Evolutionary conservation across 257 asterid species (phyloP).

Genomic region (Craterostigma plantagineum): DNA sequence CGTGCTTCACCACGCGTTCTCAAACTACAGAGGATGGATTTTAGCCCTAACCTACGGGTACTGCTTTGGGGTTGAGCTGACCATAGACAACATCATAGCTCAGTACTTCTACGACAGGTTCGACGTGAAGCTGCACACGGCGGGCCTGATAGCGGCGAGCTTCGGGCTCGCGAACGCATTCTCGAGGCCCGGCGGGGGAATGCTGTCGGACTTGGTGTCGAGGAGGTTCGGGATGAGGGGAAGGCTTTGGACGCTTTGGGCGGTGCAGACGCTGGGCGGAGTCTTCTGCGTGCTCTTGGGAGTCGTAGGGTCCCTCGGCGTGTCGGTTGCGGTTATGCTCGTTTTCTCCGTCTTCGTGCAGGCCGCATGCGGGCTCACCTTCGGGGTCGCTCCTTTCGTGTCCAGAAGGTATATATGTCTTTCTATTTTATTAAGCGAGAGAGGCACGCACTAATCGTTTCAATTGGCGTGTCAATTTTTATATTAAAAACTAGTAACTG

Average conservation of each 20-base stretch:
- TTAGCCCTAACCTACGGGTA: slow-evolving; percentile 37
- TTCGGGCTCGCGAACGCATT: slow-evolving; percentile 42
- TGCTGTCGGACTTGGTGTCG: slow-evolving; percentile 26
- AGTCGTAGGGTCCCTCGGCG: slow-evolving; percentile 20
- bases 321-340: slow-evolving; percentile 23
- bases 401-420: slow-evolving; percentile 17
- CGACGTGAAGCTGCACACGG: slow-evolving; percentile 31
- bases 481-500: too few species aligned
- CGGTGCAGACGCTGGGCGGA: slow-evolving; percentile 39
- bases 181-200: slow-evolving; percentile 40
- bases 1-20: slow-evolving; percentile 29
- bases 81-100: slow-evolving; percentile 38
- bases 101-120: slow-evolving; percentile 51
- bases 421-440: not conserved
- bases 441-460: too few species aligned
- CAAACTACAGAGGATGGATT: slow-evolving; percentile 47
- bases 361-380: slow-evolving; percentile 40
- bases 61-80: slow-evolving; percentile 42
- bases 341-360: slow-evolving; percentile 41
- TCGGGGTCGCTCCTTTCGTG: slow-evolving; percentile 36
- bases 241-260: slow-evolving; percentile 44
- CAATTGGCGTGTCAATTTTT: too few species aligned
- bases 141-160: slow-evolving; percentile 42
- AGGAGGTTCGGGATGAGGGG: slow-evolving; percentile 47
- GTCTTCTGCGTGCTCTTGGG: slow-evolving; percentile 36